Evolutionary conservation across 192 early-diverging fungal genomes (phyloP), one percentile per base, ranked within the genome.

Genomic region (Entrophospora sp.): DNA sequence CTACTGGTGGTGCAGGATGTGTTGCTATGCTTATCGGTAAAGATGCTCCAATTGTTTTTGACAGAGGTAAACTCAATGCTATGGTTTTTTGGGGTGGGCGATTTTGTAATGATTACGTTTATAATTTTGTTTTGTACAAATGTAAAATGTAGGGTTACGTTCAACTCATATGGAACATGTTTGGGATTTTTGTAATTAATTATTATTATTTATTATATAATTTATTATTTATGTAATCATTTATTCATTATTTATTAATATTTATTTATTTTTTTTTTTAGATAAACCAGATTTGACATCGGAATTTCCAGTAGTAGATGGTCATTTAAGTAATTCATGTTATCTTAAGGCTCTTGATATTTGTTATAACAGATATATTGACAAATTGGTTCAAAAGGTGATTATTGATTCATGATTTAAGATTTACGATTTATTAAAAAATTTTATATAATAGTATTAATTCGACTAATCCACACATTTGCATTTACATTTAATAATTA

Each of bases 291-390:
- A 99, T 81, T 82, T 97, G 69, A 86, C 88, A 62, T 93, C 91
- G 61, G 97, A 99, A 78, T 99, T 91, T 81, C 97, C 97, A 53
- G 87, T 87, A 35, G 97, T 99, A 48, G 97, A 99, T 74, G 97
- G 97, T 6, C 90, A 92, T 34, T 87, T 96, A 49, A 91, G 91
- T 45, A 92, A 91, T 79, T 81, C 81, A 16, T 96, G 94, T 78
- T 99, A 97, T 74, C 78, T 93, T 64, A 87, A 84, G 46, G 89
- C 94, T 30, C 82, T 97, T 22, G 97, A 99, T 81, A 74, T 81
- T 49, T 89, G 89, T 68, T 99, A 97, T 78, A 68, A 74, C 53
- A 82, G 87, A 2, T 99, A 92, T 75, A 71, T 95, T 56, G 81
- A 89, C 22, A 89, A 89, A 72, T 72, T 93, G 24, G 40, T 63